phyloP scores from a whole-genome alignment of 2,329 filamentous ascomycete genomes.

The Simplicillium sp. region DNA sequence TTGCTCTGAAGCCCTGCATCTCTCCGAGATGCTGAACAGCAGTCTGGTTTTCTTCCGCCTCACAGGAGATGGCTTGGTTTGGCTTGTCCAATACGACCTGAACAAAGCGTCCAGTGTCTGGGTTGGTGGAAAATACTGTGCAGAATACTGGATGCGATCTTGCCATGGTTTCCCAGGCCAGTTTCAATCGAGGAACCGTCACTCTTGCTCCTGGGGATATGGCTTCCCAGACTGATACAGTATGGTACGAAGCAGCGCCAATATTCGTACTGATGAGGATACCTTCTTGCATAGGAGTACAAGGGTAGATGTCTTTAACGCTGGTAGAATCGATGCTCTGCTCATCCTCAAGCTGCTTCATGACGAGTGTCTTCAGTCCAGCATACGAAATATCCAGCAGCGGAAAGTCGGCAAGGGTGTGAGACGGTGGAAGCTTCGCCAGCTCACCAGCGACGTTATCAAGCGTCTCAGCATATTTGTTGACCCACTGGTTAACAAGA shows the following conservation, averaged over 20 bases:
- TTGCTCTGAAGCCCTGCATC: too few species aligned
- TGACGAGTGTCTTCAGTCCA: conserved; percentile 28
- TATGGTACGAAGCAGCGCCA: conserved; percentile 26
- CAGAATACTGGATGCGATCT: too few species aligned
- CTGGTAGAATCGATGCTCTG: conserved; percentile 22
- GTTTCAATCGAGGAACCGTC: too few species aligned
- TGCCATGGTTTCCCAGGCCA: too few species aligned
- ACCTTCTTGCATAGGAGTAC: conserved; percentile 25
- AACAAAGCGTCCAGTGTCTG: too few species aligned
- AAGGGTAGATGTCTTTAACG: conserved; percentile 26
- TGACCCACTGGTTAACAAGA: conserved; percentile 24
- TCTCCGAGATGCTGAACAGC: too few species aligned
- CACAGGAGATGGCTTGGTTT: too few species aligned
- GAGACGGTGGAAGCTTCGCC: conserved; percentile 23
- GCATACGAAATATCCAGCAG: conserved; percentile 30
- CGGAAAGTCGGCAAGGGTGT: conserved; percentile 33
- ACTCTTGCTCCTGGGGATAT: conserved; percentile 7
- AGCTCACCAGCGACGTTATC: conserved; percentile 27
- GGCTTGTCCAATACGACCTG: too few species aligned
- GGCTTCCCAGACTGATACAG: background rate
- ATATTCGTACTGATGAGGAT: conserved; percentile 28
- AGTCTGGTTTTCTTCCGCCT: too few species aligned
- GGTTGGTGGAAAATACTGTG: too few species aligned
- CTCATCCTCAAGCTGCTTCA: conserved; percentile 20
- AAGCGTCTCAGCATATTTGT: conserved; percentile 29